phyloP scores from a whole-genome alignment of 345 rosid genomes.

The Populus nigra region DNA sequence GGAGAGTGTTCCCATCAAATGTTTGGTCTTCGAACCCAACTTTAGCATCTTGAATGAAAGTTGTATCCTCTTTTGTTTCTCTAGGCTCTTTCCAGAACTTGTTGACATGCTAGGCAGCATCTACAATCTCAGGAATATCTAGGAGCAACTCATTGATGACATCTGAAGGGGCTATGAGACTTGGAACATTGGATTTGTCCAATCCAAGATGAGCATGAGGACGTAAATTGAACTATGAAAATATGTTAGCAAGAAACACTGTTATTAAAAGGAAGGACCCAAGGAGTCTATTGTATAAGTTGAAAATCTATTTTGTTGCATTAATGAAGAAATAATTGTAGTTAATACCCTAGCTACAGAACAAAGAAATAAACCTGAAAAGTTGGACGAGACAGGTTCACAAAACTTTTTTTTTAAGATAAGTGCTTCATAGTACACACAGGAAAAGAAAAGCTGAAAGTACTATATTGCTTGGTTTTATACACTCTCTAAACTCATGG shows the following conservation, averaged over 20 bases:
- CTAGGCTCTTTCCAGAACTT: constrained; percentile 49
- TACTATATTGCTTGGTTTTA: too few relatives aligned
- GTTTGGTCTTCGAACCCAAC: constrained; percentile 69
- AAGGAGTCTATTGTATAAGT: neutral
- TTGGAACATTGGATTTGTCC: constrained; percentile 69
- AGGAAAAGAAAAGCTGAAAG: too few relatives aligned
- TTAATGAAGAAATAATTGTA: too few relatives aligned
- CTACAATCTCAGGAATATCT: constrained; percentile 70
- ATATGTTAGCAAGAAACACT: neutral
- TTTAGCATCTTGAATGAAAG: constrained; percentile 23
- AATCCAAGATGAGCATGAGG: constrained; percentile 78
- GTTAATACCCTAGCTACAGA: too few relatives aligned
- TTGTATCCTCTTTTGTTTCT: constrained; percentile 21
- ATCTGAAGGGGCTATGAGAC: constrained; percentile 37
- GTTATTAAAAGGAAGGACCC: neutral
- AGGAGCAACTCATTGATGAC: constrained; percentile 56
- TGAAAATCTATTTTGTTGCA: neutral
- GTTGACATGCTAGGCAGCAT: constrained; percentile 52
- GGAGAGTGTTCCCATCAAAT: constrained; percentile 51
- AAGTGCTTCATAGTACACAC: too few relatives aligned
- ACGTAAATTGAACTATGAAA: constrained; percentile 76
- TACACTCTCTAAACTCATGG: too few relatives aligned
- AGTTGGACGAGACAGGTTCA: too few relatives aligned
- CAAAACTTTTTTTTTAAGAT: too few relatives aligned
- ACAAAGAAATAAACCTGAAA: too few relatives aligned